A percentile compares a stretch with the other conserved stretches of the same genome.
These are phyloP conservation scores for Talinum fruticosum DNA, from an alignment of 148 eudicot genomes.

Conservation along the genomic window DNA sequence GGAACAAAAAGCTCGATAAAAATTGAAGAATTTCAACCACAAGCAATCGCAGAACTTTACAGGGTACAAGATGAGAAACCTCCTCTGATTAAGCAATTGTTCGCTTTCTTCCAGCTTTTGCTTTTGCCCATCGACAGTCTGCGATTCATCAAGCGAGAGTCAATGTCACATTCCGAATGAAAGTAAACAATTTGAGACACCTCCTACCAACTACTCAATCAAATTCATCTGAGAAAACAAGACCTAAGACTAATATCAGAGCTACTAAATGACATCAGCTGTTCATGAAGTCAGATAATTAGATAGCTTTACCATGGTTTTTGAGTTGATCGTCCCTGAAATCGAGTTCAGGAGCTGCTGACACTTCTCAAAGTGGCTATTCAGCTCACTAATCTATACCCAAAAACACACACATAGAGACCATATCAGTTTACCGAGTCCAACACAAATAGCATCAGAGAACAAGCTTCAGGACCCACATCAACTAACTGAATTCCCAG, in stretches of 20 bases:
- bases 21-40: not conserved
- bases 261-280: not conserved
- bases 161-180: not conserved
- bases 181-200: not conserved
- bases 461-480: not conserved
- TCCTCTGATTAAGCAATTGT: constrained; percentile 61
- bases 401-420: constrained; percentile 10
- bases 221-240: not conserved
- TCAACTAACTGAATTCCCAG: not conserved
- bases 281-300: not conserved
- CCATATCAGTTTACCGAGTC: not conserved
- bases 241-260: not conserved
- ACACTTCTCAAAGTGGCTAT: constrained; percentile 80
- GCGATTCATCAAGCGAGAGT: constrained; percentile 4
- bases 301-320: constrained; percentile 52
- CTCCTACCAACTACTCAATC: not conserved
- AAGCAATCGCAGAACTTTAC: not conserved
- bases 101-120: constrained; percentile 67
- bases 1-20: constrained; percentile 4
- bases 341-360: constrained; percentile 82
- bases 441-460: constrained; percentile 12
- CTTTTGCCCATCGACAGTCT: constrained; percentile 92
- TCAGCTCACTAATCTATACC: constrained; percentile 66
- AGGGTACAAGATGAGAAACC: constrained; percentile 35
- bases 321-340: constrained; percentile 56